A percentile compares a stretch with the other conserved stretches of the same genome.
These are phyloP conservation scores for Diaporthe nobilis DNA, from an alignment of 2,329 filamentous ascomycete species.

Conservation along the genomic window DNA sequence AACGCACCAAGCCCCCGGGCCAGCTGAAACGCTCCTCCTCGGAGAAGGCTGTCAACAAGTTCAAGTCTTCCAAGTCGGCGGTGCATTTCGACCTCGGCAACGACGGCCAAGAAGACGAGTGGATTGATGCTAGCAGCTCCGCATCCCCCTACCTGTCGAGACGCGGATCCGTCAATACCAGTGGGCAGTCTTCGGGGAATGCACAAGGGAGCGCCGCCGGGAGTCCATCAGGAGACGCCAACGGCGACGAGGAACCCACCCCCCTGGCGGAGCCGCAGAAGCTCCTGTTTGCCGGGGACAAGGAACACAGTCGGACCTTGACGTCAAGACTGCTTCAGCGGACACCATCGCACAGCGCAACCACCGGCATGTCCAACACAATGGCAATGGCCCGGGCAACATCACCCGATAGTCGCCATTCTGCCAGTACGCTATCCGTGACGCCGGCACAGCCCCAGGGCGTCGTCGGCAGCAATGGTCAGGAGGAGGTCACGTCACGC, in stretches of 20 bases:
- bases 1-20: slow-evolving; percentile 65
- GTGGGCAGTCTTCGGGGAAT: slow-evolving; percentile 62
- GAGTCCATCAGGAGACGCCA: slow-evolving; percentile 34
- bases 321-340: slow-evolving; percentile 78
- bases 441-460: slow-evolving; percentile 46
- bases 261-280: slow-evolving; percentile 43
- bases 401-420: slow-evolving; percentile 50
- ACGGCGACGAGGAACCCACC: slow-evolving; percentile 40
- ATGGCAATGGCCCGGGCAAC: slow-evolving; percentile 63
- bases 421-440: slow-evolving; percentile 51
- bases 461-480: slow-evolving; percentile 58
- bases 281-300: slow-evolving; percentile 54
- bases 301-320: slow-evolving; percentile 74
- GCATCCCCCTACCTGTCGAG: slow-evolving; percentile 72
- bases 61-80: slow-evolving; percentile 61
- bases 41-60: slow-evolving; percentile 62
- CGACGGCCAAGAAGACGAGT: slow-evolving; percentile 70
- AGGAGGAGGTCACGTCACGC: slow-evolving; percentile 68
- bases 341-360: slow-evolving; percentile 71
- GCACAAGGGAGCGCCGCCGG: slow-evolving; percentile 50
- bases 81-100: slow-evolving; percentile 76
- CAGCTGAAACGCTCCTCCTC: slow-evolving; percentile 68
- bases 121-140: slow-evolving; percentile 76
- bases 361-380: slow-evolving; percentile 76
- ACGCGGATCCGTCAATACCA: slow-evolving; percentile 64